Evolutionary conservation across 176 grass and related monocot genomes (phyloP).

Genomic region (Aegilops longissima): DNA sequence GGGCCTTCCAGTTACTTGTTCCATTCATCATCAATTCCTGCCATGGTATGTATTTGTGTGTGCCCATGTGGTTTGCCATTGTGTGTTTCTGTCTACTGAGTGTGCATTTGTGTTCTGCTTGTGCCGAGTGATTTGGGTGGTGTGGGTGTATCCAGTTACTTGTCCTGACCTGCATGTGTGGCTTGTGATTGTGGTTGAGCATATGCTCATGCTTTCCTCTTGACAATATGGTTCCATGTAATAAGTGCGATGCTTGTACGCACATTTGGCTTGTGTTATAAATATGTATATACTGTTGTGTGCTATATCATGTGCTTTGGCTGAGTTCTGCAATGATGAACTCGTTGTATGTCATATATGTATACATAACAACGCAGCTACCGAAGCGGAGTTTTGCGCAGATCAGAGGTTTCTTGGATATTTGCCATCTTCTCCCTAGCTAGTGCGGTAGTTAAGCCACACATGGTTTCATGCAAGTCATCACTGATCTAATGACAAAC

Average conservation of each 20-base stretch:
- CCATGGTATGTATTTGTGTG: neutral
- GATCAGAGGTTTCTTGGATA: neutral
- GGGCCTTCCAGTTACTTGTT: neutral
- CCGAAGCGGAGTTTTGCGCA: neutral
- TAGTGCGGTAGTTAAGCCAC: too few relatives aligned
- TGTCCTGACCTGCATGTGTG: neutral
- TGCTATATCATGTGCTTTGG: neutral
- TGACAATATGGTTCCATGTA: neutral
- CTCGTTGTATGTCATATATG: neutral
- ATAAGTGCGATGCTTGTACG: neutral
- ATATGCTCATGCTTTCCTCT: neutral
- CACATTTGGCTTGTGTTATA: too few relatives aligned
- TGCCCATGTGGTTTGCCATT: neutral
- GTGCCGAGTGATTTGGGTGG: neutral
- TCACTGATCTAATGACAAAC: neutral
- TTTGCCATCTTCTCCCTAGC: too few relatives aligned
- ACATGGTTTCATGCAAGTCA: too few relatives aligned
- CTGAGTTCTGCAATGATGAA: neutral
- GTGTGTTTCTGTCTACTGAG: neutral
- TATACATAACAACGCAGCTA: neutral
- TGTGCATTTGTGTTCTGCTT: neutral
- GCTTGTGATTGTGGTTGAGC: neutral
- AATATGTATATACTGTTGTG: neutral
- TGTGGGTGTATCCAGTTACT: neutral
- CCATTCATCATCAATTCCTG: neutral